phyloP scores from a whole-genome alignment of 306 rosid species.

The Biancaea sappan region DNA sequence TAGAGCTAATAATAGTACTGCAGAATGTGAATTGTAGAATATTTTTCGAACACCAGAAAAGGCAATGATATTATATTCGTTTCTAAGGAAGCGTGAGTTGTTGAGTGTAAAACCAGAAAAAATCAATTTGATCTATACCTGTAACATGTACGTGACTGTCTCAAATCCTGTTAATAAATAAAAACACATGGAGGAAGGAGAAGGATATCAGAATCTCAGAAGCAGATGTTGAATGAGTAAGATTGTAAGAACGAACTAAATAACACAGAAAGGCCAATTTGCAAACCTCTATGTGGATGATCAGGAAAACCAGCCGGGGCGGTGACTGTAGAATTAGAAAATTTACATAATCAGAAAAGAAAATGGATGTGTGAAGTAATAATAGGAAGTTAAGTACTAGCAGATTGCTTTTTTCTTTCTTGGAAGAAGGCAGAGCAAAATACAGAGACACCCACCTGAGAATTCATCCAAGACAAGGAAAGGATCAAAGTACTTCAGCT shows the following conservation, averaged over 20 bases:
- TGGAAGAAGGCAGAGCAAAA: conserved; percentile 32
- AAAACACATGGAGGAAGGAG: conserved; percentile 31
- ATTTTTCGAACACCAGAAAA: neutral
- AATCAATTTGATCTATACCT: conserved; percentile 52
- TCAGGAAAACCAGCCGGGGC: conserved; percentile 99
- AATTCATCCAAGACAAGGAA: conserved; percentile 92
- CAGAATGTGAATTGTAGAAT: neutral
- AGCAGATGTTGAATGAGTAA: neutral
- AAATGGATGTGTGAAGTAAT: neutral
- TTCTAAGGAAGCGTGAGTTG: neutral
- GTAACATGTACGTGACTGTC: conserved; percentile 97
- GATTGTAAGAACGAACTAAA: neutral
- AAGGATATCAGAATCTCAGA: conserved; percentile 32
- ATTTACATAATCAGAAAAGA: conserved; percentile 26
- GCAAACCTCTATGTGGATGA: conserved; percentile 96
- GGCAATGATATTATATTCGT: neutral
- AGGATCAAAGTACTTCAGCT: conserved; percentile 92
- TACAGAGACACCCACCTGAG: conserved; percentile 65
- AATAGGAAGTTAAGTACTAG: neutral
- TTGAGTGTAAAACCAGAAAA: conserved; percentile 1
- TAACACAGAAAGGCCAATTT: neutral
- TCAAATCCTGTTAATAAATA: conserved; percentile 77
- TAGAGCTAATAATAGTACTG: neutral
- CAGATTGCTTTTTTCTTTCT: neutral
- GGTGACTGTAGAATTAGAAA: conserved; percentile 57